Conservation (phyloP, 2,329 filamentous ascomycete species). For the Fusarium oxysporum region DNA sequence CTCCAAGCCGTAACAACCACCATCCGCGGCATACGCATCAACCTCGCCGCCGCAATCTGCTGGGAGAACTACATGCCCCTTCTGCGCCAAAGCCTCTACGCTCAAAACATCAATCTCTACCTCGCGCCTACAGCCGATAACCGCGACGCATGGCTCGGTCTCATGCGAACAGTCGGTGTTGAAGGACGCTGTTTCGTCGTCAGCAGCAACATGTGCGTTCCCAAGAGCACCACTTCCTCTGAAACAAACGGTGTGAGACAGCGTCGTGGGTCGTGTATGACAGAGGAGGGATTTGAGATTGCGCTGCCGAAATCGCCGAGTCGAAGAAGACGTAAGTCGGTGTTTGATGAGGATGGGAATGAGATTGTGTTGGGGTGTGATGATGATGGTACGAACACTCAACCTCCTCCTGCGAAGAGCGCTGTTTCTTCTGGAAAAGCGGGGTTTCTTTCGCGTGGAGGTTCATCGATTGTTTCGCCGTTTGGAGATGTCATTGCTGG, state of each 20-base stretch:
- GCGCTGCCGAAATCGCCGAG: conserved; percentile 52
- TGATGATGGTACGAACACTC: conserved; percentile 34
- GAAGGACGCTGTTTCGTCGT: conserved; percentile 90
- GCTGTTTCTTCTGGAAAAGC: conserved; percentile 24
- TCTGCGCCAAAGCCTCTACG: conserved; percentile 83
- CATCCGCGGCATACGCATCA: conserved; percentile 83
- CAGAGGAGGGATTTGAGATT: conserved; percentile 62
- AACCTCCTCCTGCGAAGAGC: not conserved
- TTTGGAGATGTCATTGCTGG: conserved; percentile 83
- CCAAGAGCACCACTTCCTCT: conserved; percentile 33
- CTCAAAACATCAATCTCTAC: conserved; percentile 92
- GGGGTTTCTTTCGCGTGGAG: conserved; percentile 76
- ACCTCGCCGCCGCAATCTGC: conserved; percentile 88
- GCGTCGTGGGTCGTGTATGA: conserved; percentile 54
- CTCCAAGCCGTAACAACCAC: conserved; percentile 82
- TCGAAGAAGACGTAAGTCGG: conserved; percentile 52
- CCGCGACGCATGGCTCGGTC: conserved; percentile 81
- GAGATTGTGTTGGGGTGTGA: conserved; percentile 62
- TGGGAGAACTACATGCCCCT: conserved; percentile 99
- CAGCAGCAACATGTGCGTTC: conserved; percentile 85
- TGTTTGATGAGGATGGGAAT: conserved; percentile 66
- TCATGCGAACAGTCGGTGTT: conserved; percentile 84
- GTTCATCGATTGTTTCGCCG: conserved; percentile 84
- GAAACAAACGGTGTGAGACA: conserved; percentile 12
- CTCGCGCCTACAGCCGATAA: conserved; percentile 90